Percentiles rank a stretch among this genome's conserved stretches.
Evolutionary conservation across 495 filamentous ascomycete genomes (phyloP).

Genomic region (Penicillium antarcticum): DNA sequence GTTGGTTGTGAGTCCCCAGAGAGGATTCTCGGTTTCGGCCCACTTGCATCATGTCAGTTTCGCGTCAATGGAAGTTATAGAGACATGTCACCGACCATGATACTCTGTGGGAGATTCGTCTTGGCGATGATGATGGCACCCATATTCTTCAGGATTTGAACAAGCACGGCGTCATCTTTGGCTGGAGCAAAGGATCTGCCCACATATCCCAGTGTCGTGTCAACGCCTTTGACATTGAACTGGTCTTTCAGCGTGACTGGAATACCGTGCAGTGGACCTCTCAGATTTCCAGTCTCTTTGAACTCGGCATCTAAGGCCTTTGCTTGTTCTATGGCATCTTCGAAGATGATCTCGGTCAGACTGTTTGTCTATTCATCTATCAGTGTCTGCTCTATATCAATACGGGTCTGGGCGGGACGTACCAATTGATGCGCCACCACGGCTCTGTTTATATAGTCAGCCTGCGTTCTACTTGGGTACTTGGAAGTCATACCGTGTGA

Average conservation of each 20-base stretch:
- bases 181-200: constrained; percentile 49
- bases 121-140: constrained; percentile 59
- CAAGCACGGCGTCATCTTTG: constrained; percentile 46
- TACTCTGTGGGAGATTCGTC: constrained; percentile 56
- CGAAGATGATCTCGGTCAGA: constrained; percentile 63
- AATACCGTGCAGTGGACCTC: constrained; percentile 64
- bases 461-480: neutral
- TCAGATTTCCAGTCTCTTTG: constrained; percentile 35
- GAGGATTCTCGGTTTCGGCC: constrained; percentile 53
- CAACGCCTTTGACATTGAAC: constrained; percentile 60
- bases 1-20: constrained; percentile 52
- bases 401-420: neutral
- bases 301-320: constrained; percentile 51
- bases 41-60: constrained; percentile 19
- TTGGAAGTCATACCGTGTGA: constrained; percentile 41
- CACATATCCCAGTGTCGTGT: constrained; percentile 58
- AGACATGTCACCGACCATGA: constrained; percentile 35
- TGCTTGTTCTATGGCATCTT: constrained; percentile 57
- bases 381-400: neutral
- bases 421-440: constrained; percentile 55
- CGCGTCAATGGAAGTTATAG: constrained; percentile 4
- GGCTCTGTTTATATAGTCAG: constrained; percentile 30
- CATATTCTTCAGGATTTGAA: constrained; percentile 42
- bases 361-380: constrained; percentile 46
- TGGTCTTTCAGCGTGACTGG: constrained; percentile 65